Evolutionary conservation across 768 basidiomycete genomes (phyloP).

Genomic region (Dioszegia crocea): DNA sequence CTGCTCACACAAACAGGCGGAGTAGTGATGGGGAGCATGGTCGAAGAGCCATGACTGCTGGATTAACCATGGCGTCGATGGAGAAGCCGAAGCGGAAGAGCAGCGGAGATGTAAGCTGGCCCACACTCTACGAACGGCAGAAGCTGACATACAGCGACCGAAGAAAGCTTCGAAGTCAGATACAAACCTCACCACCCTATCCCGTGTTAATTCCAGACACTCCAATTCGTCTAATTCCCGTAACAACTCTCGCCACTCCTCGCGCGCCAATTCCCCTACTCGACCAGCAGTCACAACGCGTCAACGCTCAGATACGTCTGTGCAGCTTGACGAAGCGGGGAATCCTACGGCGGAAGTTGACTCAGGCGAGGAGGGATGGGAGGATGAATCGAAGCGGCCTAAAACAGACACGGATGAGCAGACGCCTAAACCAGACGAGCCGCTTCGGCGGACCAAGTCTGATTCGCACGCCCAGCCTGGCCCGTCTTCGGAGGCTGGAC

Average conservation of each 20-base stretch:
- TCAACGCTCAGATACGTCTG: slow-evolving; percentile 19
- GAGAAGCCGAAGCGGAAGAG: slow-evolving; percentile 23
- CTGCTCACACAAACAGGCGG: slow-evolving; percentile 19
- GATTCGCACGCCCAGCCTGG: slow-evolving; percentile 20
- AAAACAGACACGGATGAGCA: neutral
- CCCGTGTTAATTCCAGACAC: slow-evolving; percentile 28
- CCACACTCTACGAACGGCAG: neutral
- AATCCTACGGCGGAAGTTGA: slow-evolving; percentile 15
- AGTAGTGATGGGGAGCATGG: slow-evolving; percentile 30
- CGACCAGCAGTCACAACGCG: slow-evolving; percentile 11
- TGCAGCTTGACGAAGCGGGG: slow-evolving; percentile 16
- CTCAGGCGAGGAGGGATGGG: slow-evolving; percentile 36
- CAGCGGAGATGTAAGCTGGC: slow-evolving; percentile 24
- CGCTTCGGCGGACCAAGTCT: slow-evolving; percentile 29
- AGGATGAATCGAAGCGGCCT: slow-evolving; percentile 20
- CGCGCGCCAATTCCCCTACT: neutral
- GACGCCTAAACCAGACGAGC: neutral
- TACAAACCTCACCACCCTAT: slow-evolving; percentile 33
- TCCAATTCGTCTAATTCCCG: slow-evolving; percentile 22
- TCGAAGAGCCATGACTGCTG: slow-evolving; percentile 29
- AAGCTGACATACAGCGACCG: slow-evolving; percentile 22
- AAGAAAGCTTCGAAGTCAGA: slow-evolving; percentile 33
- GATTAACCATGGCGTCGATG: slow-evolving; percentile 34
- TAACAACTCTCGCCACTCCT: slow-evolving; percentile 6
- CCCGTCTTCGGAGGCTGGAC: neutral